phyloP scores from a whole-genome alignment of 2,329 filamentous ascomycete species.

The Decorospora gaudefroyi region DNA sequence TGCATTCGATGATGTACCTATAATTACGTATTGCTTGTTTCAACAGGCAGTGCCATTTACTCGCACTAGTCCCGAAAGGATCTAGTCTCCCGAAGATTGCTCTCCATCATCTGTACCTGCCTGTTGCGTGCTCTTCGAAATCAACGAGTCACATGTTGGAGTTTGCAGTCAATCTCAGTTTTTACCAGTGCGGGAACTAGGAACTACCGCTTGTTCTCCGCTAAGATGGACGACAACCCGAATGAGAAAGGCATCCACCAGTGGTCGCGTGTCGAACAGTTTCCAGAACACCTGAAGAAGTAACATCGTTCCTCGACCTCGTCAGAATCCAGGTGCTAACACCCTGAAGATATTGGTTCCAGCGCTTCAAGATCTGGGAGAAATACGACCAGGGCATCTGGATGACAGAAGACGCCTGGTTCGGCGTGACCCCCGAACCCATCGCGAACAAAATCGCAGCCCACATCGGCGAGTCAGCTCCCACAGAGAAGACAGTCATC shows the following conservation, averaged over 20 bases:
- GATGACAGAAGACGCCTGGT: conserved; percentile 95
- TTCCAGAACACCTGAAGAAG: conserved; percentile 86
- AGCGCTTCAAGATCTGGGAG: conserved; percentile 85
- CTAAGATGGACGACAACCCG: conserved; percentile 26
- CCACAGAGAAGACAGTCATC: conserved; percentile 64
- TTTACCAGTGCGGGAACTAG: too few species aligned
- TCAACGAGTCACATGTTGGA: not conserved
- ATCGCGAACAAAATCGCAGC: conserved; percentile 70
- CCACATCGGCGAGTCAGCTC: conserved; percentile 65
- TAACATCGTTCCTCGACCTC: conserved; percentile 47
- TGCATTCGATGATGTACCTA: too few species aligned
- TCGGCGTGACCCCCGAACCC: conserved; percentile 91
- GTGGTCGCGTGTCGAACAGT: conserved; percentile 70
- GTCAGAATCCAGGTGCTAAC: not conserved
- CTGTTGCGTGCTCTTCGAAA: conserved; percentile 4
- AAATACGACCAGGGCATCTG: conserved; percentile 84
- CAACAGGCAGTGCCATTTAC: conserved; percentile 12
- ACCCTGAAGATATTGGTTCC: conserved; percentile 80
- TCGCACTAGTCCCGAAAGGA: conserved; percentile 10
- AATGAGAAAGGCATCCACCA: conserved; percentile 60
- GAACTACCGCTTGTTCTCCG: not conserved
- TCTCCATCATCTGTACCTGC: conserved; percentile 2
- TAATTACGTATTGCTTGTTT: not conserved
- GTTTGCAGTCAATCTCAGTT: not conserved
- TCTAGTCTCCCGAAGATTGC: conserved; percentile 9